Conservation (phyloP, 805 yeast genomes). For the Barnettozyma botsteinii region DNA sequence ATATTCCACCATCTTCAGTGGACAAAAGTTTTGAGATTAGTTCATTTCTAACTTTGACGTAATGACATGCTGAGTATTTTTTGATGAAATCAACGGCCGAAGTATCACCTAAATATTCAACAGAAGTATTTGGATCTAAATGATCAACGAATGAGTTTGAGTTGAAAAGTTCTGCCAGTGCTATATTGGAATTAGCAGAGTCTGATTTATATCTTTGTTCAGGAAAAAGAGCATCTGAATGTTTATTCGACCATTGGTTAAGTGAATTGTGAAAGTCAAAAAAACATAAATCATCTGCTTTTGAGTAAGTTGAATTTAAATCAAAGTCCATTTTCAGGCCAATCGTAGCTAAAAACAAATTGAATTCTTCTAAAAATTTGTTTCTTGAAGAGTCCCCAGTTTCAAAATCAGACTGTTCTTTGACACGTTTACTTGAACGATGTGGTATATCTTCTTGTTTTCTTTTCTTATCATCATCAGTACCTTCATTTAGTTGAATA, state of each 20-base stretch:
- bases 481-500: too few species aligned
- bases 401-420: constrained; percentile 27
- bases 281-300: neutral
- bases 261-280: constrained; percentile 15
- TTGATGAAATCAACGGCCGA: constrained; percentile 23
- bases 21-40: constrained; percentile 26
- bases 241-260: constrained; percentile 22
- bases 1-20: constrained; percentile 12
- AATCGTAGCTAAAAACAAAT: constrained; percentile 3
- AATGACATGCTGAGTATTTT: constrained; percentile 27
- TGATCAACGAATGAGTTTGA: constrained; percentile 25
- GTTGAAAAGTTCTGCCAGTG: constrained; percentile 27
- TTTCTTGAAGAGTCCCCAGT: neutral
- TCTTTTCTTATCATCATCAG: constrained; percentile 11
- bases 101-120: constrained; percentile 15
- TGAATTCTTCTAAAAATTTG: constrained; percentile 8
- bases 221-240: constrained; percentile 23
- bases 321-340: constrained; percentile 1
- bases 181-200: constrained; percentile 11
- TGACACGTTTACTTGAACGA: constrained; percentile 37
- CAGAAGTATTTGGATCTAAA: constrained; percentile 4
- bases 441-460: constrained; percentile 23
- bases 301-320: constrained; percentile 3
- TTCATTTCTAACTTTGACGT: constrained; percentile 33
- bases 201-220: constrained; percentile 4